Evolutionary conservation across 345 rosid species (phyloP).

Genomic region (Pistacia integerrima): DNA sequence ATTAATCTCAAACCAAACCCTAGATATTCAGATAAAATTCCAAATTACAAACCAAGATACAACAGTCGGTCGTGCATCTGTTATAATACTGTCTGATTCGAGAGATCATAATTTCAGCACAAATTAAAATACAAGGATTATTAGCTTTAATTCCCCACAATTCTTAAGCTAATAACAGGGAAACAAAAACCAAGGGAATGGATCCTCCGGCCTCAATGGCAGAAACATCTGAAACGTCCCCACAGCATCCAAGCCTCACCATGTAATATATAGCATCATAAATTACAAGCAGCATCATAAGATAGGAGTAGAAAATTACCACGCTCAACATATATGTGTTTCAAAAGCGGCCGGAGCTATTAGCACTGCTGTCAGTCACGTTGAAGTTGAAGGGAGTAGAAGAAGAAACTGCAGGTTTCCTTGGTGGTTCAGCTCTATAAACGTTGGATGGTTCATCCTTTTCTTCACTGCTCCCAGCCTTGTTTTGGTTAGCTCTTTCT

Average conservation of each 20-base stretch:
- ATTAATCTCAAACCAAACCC: conserved; percentile 14
- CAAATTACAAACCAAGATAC: conserved; percentile 8
- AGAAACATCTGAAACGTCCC: neutral
- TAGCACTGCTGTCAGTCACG: neutral
- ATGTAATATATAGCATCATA: neutral
- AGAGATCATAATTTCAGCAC: neutral
- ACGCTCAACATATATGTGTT: neutral
- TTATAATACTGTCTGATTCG: neutral
- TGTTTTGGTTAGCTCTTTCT: conserved; percentile 52
- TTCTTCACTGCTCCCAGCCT: conserved; percentile 18
- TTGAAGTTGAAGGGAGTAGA: conserved; percentile 17
- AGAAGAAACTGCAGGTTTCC: conserved; percentile 5
- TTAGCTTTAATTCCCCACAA: conserved; percentile 12
- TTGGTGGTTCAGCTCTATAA: conserved; percentile 3
- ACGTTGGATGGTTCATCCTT: neutral
- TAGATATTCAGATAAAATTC: conserved; percentile 9
- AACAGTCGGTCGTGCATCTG: neutral
- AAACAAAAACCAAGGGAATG: neutral
- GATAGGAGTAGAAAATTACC: conserved; percentile 17
- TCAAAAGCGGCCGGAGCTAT: conserved; percentile 19
- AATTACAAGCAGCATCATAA: neutral
- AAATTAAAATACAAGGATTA: conserved; percentile 6
- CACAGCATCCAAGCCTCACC: neutral
- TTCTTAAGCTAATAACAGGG: neutral
- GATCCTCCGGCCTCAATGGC: neutral